Base-by-base conservation (phyloP, 2,329 filamentous ascomycete species). In the Sphaceloma murrayae region DNA sequence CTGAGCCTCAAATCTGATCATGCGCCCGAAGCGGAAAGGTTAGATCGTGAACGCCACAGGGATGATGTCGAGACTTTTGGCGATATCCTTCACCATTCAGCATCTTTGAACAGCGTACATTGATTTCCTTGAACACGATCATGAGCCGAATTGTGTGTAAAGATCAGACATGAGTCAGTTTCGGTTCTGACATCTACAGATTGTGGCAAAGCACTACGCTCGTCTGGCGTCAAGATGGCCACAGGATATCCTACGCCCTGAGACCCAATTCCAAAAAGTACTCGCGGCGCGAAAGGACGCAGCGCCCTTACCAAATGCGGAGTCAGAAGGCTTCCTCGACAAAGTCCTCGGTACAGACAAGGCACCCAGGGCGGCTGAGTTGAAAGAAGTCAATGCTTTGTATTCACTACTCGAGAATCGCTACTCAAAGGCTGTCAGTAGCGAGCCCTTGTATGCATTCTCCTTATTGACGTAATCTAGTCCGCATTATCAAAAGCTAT, bases 331-430 rank as follows among this genome's bases (percentile, higher is more conserved):
- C 18, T 29, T 40, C 32, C 26, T 40, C 47, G 50, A 29, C 34
- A 53, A 34, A 27, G 33, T 36, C 30, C 46, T 26, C 26, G 47
- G 42, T 5, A 2, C 31, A n/a, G 16, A 14, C 8, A 30, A 16
- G 6, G n/a, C 16, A 16, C n/a, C 42, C 5, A 21, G 42, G 21
- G 18, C 34, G 14, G 38, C 33, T 11, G 69, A 73, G 49, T 53
- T 64, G 22, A 58, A 58, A 22, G 66, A 74, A 52, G 59, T 77
- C 44, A 78, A 78, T 52, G 75, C 74, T 3, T 67, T 80, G 1
- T 76, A 74, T 49, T 68, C 72, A 2, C 61, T 80, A n/a, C 62
- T 80, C 2, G 74, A 78, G 51, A 68, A 80, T 54, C 62, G 72
- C 38, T 78, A 77, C 53, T 62, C 59, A 34, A 72, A 68, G 46